These are phyloP conservation scores for Colletotrichum sp. DNA, from an alignment of 2,329 filamentous ascomycete species.

Conservation along the genomic window DNA sequence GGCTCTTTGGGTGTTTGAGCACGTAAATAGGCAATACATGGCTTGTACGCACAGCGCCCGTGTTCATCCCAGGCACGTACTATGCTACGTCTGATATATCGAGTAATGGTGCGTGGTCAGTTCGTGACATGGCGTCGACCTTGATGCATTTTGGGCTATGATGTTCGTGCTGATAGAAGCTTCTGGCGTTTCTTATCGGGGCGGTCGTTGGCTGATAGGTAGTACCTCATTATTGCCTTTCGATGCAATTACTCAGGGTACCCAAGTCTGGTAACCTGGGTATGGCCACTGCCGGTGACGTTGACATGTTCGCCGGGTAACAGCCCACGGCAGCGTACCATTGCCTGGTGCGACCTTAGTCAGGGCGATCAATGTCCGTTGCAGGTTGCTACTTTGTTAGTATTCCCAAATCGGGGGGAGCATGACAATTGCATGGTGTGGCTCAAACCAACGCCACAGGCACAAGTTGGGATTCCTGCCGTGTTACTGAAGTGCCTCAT, in stretches of 20 bases:
- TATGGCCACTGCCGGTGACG: neutral
- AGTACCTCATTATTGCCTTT: neutral
- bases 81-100: neutral
- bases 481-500: neutral
- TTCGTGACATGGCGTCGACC: neutral
- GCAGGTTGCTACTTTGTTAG: neutral
- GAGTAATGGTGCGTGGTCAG: neutral
- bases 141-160: neutral
- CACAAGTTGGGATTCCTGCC: neutral
- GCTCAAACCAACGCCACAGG: constrained; percentile 8
- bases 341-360: neutral
- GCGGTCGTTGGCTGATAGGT: neutral
- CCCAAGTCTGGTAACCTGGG: neutral
- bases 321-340: neutral
- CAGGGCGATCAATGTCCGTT: neutral
- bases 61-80: neutral
- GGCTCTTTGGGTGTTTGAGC: neutral
- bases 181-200: neutral
- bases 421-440: neutral
- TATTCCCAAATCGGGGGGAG: neutral
- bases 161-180: neutral
- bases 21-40: neutral
- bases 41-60: neutral
- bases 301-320: neutral
- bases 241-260: neutral